A percentile compares a stretch with the other conserved stretches of the same genome.
Conservation (phyloP, 139 green algal genomes). For the Raphidocelis subcapitata region DNA sequence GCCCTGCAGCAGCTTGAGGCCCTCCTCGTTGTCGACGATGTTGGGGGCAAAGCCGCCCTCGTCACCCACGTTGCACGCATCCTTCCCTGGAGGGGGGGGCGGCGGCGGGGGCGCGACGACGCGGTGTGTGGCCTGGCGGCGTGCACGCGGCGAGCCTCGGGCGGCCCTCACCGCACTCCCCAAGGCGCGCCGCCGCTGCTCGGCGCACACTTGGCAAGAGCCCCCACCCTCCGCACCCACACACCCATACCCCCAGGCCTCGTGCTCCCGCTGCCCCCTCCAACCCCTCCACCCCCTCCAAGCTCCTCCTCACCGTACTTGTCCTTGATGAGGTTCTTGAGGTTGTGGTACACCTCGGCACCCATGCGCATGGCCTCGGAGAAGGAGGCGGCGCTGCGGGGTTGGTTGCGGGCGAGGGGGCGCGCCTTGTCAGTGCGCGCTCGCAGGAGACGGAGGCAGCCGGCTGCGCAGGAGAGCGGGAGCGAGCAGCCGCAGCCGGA, state of each 20-base stretch:
- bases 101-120: background rate
- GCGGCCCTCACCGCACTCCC: too few relatives aligned
- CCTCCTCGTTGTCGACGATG: conserved; percentile 95
- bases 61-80: conserved; percentile 98
- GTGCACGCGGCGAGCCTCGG: background rate
- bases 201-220: too few relatives aligned
- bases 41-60: conserved; percentile 98
- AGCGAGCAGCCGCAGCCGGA: background rate
- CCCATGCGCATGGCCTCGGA: conserved; percentile 94
- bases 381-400: conserved; percentile 72
- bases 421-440: background rate
- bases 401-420: too few relatives aligned
- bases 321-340: conserved; percentile 98
- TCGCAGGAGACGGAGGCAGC: background rate
- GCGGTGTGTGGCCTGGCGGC: background rate
- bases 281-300: background rate
- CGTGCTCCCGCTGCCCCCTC: too few relatives aligned
- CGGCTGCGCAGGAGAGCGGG: background rate
- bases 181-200: too few relatives aligned
- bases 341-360: conserved; percentile 95
- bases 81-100: conserved; percentile 62
- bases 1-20: conserved; percentile 87
- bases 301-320: conserved; percentile 83
- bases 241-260: too few relatives aligned
- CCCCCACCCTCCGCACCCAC: too few relatives aligned